phyloP scores from a whole-genome alignment of 306 rosid genomes.

The Dryas alaskensis region DNA sequence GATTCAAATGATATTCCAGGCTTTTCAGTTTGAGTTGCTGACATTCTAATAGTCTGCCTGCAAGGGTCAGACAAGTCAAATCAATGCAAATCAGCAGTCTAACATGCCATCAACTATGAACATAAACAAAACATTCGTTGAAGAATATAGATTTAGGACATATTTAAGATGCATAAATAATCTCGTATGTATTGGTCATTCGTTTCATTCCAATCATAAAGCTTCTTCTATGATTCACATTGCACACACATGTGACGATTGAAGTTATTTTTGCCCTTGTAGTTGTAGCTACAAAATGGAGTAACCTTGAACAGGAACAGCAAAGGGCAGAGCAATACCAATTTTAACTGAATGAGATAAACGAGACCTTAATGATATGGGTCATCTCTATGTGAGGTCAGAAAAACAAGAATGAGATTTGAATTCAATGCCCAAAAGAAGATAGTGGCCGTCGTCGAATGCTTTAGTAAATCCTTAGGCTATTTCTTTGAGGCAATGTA shows the following conservation, averaged over 20 bases:
- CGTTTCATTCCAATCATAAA: not conserved
- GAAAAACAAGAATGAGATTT: too few relatives aligned
- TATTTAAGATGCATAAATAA: not conserved
- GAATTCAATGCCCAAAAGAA: too few relatives aligned
- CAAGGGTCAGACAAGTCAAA: conserved; percentile 22
- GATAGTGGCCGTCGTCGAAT: too few relatives aligned
- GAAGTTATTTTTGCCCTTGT: not conserved
- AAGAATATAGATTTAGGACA: not conserved
- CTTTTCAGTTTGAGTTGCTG: conserved; percentile 38
- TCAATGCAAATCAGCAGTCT: not conserved
- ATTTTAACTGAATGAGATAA: too few relatives aligned
- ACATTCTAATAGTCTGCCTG: conserved; percentile 51
- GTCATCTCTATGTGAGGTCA: not conserved
- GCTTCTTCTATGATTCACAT: not conserved
- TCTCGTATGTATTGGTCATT: not conserved
- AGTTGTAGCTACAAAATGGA: too few relatives aligned
- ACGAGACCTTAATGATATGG: not conserved
- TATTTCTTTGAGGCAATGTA: not conserved
- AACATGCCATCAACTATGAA: not conserved
- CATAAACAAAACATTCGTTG: not conserved
- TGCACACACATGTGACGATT: not conserved
- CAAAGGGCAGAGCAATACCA: conserved; percentile 5
- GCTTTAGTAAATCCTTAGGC: too few relatives aligned
- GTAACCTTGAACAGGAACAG: not conserved
- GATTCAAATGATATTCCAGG: conserved; percentile 42